Evolutionary conservation across 2,329 filamentous ascomycete species (phyloP).

Genomic region (Fusarium poae): DNA sequence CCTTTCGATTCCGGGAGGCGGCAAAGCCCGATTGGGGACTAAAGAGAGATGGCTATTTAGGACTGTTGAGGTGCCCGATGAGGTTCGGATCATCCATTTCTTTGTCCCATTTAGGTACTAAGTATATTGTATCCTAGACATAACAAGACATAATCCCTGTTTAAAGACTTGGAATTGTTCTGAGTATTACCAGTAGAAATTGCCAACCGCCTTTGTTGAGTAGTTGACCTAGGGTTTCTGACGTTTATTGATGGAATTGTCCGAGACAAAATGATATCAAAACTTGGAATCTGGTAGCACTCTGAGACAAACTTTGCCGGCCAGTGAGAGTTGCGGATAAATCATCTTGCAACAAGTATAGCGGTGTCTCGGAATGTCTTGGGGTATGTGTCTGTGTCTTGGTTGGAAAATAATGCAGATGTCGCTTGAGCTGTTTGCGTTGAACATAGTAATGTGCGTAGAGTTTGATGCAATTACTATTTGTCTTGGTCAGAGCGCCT

Average conservation of each 20-base stretch:
- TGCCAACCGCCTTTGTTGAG: slow-evolving; percentile 10
- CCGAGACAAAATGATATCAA: slow-evolving; percentile 29
- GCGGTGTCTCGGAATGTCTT: slow-evolving; percentile 23
- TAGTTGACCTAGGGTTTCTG: slow-evolving; percentile 7
- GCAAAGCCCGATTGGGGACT: slow-evolving; percentile 16
- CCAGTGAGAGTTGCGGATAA: not conserved
- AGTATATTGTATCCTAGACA: not conserved
- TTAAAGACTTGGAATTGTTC: slow-evolving; percentile 30
- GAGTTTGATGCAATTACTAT: not conserved
- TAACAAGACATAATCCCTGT: slow-evolving; percentile 1
- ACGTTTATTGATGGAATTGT: slow-evolving; percentile 20
- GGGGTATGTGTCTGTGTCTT: slow-evolving; percentile 16
- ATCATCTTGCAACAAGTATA: slow-evolving; percentile 1
- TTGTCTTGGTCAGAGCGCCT: not conserved
- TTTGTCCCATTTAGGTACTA: not conserved
- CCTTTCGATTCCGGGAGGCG: slow-evolving; percentile 29
- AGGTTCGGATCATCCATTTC: slow-evolving; percentile 33
- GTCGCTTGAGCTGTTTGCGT: slow-evolving; percentile 14
- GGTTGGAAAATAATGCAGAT: slow-evolving; percentile 15
- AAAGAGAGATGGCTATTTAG: not conserved
- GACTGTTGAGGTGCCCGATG: slow-evolving; percentile 28
- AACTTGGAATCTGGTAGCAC: slow-evolving; percentile 1
- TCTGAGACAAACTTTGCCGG: slow-evolving; percentile 16
- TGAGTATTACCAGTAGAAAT: not conserved
- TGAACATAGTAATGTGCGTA: not conserved